A percentile compares a stretch with the other conserved stretches of the same genome.
phyloP scores from a whole-genome alignment of 2,329 filamentous ascomycete genomes.

The Sordariomycetes sp. region DNA sequence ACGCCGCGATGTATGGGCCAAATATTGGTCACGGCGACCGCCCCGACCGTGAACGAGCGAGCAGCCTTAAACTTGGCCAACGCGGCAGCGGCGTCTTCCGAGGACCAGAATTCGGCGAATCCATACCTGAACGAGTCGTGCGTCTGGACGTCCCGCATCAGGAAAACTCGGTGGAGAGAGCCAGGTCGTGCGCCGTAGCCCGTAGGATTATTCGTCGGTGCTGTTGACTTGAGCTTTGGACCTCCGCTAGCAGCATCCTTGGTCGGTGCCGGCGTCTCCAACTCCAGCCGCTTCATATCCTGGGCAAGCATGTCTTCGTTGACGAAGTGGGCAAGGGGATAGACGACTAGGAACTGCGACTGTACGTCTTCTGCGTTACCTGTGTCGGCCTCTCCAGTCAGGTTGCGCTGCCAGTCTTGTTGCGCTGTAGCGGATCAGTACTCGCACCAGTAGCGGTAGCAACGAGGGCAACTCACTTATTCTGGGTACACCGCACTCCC shows the following conservation, averaged over 20 bases:
- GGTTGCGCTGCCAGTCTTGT: constrained; percentile 20
- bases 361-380: constrained; percentile 46
- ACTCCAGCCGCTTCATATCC: constrained; percentile 64
- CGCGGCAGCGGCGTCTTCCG: constrained; percentile 68
- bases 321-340: constrained; percentile 60
- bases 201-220: constrained; percentile 42
- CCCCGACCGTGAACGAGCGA: constrained; percentile 70
- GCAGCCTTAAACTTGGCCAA: constrained; percentile 62
- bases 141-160: constrained; percentile 63
- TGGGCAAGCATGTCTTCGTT: constrained; percentile 64
- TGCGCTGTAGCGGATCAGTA: constrained; percentile 7
- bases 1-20: constrained; percentile 79
- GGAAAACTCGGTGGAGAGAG: constrained; percentile 66
- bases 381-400: constrained; percentile 37
- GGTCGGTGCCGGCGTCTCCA: constrained; percentile 43
- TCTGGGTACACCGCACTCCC: constrained; percentile 23
- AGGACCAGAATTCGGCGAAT: constrained; percentile 72
- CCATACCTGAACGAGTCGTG: constrained; percentile 73
- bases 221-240: constrained; percentile 50
- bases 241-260: constrained; percentile 32
- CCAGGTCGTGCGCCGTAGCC: constrained; percentile 63
- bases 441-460: no score
- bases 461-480: constrained; percentile 14
- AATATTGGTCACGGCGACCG: constrained; percentile 59
- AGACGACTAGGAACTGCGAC: constrained; percentile 69